Evolutionary conservation across 441 rosid species (phyloP).

Genomic region (Manihot esculenta): DNA sequence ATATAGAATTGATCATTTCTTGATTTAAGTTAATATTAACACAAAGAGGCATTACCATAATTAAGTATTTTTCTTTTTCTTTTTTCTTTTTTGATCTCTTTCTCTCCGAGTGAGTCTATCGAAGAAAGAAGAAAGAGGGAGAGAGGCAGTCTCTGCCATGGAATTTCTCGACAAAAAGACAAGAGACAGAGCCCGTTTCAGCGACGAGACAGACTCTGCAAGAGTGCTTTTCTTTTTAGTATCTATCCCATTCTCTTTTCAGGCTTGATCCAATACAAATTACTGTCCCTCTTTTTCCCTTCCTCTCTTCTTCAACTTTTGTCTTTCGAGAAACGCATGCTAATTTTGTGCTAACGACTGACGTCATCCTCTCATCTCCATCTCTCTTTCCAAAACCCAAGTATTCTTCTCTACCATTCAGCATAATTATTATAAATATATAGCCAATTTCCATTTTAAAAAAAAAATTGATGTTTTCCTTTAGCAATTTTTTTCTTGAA

Average conservation of each 20-base stretch:
- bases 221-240: slow-evolving; percentile 17
- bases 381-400: background rate
- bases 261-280: slow-evolving; percentile 41
- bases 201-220: slow-evolving; percentile 32
- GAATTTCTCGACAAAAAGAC: slow-evolving; percentile 68
- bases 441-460: too few species aligned
- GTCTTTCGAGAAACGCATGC: slow-evolving; percentile 46
- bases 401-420: background rate
- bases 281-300: slow-evolving; percentile 22
- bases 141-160: slow-evolving; percentile 41
- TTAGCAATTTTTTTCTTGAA: background rate
- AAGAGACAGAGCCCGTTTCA: slow-evolving; percentile 41
- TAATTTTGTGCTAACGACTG: slow-evolving; percentile 35
- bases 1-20: background rate
- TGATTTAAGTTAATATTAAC: slow-evolving; percentile 12
- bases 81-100: background rate
- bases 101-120: slow-evolving; percentile 3
- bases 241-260: slow-evolving; percentile 15
- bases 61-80: background rate
- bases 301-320: slow-evolving; percentile 16
- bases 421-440: background rate
- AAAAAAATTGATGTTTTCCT: background rate
- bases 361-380: slow-evolving; percentile 37
- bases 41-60: slow-evolving; percentile 14
- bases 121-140: slow-evolving; percentile 12